Percentiles rank a stretch among this genome's conserved stretches.
phyloP scores from a whole-genome alignment of 2,329 filamentous ascomycete genomes.

The Fusarium gaditjirri region DNA sequence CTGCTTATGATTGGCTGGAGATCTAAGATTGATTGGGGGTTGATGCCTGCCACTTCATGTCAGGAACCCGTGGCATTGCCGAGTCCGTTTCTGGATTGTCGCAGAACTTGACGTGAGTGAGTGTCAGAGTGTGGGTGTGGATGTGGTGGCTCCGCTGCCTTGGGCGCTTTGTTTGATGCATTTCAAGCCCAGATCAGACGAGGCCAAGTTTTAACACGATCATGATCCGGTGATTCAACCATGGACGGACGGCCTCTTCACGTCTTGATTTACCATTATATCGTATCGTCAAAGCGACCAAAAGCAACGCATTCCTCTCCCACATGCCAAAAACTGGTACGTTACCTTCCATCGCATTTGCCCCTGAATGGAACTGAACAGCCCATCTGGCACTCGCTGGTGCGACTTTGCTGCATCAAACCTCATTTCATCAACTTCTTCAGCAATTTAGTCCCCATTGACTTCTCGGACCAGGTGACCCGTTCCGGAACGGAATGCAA shows the following conservation, averaged over 20 bases:
- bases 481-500: conserved; percentile 10
- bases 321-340: neutral
- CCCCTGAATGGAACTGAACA: conserved; percentile 18
- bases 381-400: neutral
- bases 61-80: conserved; percentile 35
- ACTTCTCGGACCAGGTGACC: conserved; percentile 26
- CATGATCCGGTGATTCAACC: conserved; percentile 13
- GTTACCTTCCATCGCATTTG: neutral
- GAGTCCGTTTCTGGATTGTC: conserved; percentile 31
- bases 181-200: neutral
- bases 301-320: neutral
- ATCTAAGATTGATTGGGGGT: conserved; percentile 2
- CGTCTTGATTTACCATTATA: neutral
- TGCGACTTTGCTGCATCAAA: conserved; percentile 30
- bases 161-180: conserved; percentile 14
- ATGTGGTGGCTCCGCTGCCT: conserved; percentile 1
- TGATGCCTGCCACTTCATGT: conserved; percentile 24
- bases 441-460: neutral
- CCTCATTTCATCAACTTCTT: conserved; percentile 21
- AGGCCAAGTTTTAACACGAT: neutral
- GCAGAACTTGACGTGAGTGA: conserved; percentile 14
- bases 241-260: neutral
- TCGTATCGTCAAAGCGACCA: neutral
- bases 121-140: neutral
- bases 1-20: neutral